phyloP scores from a whole-genome alignment of 1,284 basidiomycete species.

The Ustilago loliicola region DNA sequence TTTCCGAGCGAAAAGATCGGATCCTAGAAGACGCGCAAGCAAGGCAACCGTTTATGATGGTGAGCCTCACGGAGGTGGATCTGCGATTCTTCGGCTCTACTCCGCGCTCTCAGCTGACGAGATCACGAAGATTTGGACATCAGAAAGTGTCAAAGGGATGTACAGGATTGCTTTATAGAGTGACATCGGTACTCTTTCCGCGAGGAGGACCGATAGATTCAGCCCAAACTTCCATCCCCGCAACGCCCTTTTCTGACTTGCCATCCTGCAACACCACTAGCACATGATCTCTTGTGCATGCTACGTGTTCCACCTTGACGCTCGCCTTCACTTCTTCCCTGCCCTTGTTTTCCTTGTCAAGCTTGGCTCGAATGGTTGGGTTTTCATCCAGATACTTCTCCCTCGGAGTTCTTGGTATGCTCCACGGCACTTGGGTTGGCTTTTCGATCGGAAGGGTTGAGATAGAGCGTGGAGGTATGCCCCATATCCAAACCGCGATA shows the following conservation, averaged over 20 bases:
- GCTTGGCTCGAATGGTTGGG: neutral
- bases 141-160: no score
- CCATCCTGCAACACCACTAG: slow-evolving; percentile 32
- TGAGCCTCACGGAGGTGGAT: no score
- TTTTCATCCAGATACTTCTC: slow-evolving; percentile 31
- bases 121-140: no score
- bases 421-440: slow-evolving; percentile 15
- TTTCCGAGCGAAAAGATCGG: no score
- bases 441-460: neutral
- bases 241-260: neutral
- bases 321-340: neutral
- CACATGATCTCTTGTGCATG: slow-evolving; percentile 35
- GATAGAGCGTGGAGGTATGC: slow-evolving; percentile 22
- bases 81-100: no score
- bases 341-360: no score
- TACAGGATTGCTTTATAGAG: neutral
- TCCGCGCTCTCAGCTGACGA: no score
- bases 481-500: slow-evolving; percentile 28
- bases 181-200: slow-evolving; percentile 22
- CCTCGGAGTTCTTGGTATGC: slow-evolving; percentile 14
- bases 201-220: slow-evolving; percentile 27
- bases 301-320: slow-evolving; percentile 10
- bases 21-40: no score
- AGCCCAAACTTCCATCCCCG: slow-evolving; percentile 22
- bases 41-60: no score